A percentile compares a stretch with the other conserved stretches of the same genome.
These are phyloP conservation scores for Chimonanthus praecox DNA, from an alignment of 164 flowering plant genomes.

Conservation along the genomic window DNA sequence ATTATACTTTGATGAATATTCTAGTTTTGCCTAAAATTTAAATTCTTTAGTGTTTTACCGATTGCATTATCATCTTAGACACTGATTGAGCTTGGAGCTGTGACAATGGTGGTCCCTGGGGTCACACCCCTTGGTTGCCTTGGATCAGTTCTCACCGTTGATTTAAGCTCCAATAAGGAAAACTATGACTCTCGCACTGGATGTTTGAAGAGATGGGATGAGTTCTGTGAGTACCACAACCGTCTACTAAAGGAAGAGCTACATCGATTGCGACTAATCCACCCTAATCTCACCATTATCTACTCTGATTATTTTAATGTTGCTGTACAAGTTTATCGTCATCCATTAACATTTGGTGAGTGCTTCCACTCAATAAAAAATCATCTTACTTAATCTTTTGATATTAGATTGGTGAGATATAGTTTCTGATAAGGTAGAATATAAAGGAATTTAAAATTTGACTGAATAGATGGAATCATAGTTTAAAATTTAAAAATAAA, in stretches of 20 bases:
- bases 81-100: slow-evolving; percentile 51
- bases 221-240: slow-evolving; percentile 40
- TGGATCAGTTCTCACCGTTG: slow-evolving; percentile 33
- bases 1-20: too few species aligned
- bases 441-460: too few species aligned
- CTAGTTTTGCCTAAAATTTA: not conserved
- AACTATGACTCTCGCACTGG: slow-evolving; percentile 36
- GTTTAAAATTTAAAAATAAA: too few species aligned
- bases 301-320: too few species aligned
- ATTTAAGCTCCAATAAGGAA: slow-evolving; percentile 17
- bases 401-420: not conserved
- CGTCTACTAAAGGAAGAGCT: slow-evolving; percentile 28
- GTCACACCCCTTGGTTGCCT: slow-evolving; percentile 50
- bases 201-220: slow-evolving; percentile 40
- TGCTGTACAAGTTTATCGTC: not conserved
- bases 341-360: too few species aligned
- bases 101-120: slow-evolving; percentile 48
- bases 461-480: too few species aligned
- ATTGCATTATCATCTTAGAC: slow-evolving; percentile 12
- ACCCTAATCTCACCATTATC: too few species aligned
- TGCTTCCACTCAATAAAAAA: too few species aligned
- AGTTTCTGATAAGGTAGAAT: too few species aligned
- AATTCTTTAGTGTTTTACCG: not conserved
- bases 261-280: not conserved
- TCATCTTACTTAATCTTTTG: too few species aligned